Evolutionary conservation across 345 rosid species (phyloP), one percentile per base, ranked within the genome.

Genomic region (Populus ilicifolia): DNA sequence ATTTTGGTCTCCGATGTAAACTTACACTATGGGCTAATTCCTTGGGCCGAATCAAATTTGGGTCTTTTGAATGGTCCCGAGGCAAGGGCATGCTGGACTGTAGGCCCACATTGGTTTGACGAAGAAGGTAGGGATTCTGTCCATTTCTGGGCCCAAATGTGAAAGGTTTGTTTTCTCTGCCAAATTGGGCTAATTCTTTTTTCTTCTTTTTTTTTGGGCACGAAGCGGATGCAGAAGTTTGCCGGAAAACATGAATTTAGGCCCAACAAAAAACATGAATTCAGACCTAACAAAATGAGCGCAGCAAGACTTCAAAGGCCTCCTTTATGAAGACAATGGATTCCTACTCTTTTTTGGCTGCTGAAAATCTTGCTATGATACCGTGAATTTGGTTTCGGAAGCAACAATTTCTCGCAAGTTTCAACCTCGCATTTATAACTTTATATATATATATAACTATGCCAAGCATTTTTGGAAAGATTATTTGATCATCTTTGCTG

Each of bases 321-420:
- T 9, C 10, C 0, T n/a, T 56, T n/a, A 8, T 0, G 63, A 56
- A 56, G 29, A n/a, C 63, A n/a, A 3, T n/a, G 4, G 8, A 1
- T n/a, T 20, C 9, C n/a, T n/a, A 10, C 12, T 36, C 36, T 44
- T 27, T 27, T 43, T 17, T 7, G 11, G 8, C 61, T 36, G 65
- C 75, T 21, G 23, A 56, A 56, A 46, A 52, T 72, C 75, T 23
- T 72, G 65, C 66, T 44, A 23, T n/a, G 33, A 72, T 35, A 56
- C 65, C 66, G 43, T 20, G 20, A 56, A 56, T 18, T 17, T 33
- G 69, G 36, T 64, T 64, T 27, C 20, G 7, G 36, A 27, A 63
- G 8, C 30, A 27, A 9, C 35, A 14, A 63, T 50, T 17, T 17
- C 54, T 27, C 36, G 18, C 18, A 63, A 5, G 18, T 29, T 27